Conservation (phyloP, 768 basidiomycete species). For the Psilocybe cubensis region DNA sequence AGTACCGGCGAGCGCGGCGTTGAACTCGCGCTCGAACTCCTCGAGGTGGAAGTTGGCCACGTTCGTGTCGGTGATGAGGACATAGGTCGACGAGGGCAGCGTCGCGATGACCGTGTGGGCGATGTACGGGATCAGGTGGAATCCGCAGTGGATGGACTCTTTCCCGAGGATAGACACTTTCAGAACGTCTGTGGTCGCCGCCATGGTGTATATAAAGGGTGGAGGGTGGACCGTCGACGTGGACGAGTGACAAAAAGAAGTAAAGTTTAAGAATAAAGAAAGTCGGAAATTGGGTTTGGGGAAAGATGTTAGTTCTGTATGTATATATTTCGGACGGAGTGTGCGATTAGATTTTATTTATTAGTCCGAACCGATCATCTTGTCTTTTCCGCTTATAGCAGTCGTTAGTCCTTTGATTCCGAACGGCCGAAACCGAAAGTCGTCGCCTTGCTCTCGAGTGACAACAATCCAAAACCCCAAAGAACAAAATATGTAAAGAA, state of each 20-base stretch:
- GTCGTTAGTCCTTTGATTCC: neutral
- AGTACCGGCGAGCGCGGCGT: conserved; percentile 28
- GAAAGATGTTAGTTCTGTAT: no score
- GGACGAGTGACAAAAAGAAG: no score
- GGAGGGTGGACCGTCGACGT: no score
- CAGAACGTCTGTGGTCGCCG: conserved; percentile 56
- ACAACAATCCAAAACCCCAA: neutral
- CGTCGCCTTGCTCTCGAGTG: neutral
- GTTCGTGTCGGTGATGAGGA: conserved; percentile 91
- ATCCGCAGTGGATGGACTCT: conserved; percentile 91
- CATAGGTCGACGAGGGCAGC: conserved; percentile 84
- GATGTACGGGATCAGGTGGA: conserved; percentile 91
- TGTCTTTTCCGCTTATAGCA: conserved; percentile 1
- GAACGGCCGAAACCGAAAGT: conserved; percentile 9
- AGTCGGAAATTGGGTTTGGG: neutral
- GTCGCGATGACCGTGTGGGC: conserved; percentile 68
- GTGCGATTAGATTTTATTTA: conserved; percentile 9
- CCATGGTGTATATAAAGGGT: no score
- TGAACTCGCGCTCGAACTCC: conserved; percentile 70
- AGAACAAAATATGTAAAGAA: neutral
- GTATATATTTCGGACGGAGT: neutral
- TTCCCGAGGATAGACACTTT: conserved; percentile 85
- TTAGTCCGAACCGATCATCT: conserved; percentile 7
- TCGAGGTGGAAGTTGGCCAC: conserved; percentile 81
- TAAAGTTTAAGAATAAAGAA: neutral